Conservation (phyloP, 192 early-diverging fungal genomes). For the Piromyces finnis region DNA sequence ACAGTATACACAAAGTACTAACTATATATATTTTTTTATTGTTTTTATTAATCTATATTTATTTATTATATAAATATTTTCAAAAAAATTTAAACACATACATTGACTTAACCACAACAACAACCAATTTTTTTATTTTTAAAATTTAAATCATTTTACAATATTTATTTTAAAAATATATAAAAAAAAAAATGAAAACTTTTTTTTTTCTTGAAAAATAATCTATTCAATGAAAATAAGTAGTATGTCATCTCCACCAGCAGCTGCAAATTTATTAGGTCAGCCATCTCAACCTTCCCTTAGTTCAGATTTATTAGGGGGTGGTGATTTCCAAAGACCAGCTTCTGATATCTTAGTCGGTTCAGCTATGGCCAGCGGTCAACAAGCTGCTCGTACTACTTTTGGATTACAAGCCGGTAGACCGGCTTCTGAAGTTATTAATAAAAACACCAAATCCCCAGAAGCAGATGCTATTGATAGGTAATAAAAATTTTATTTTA, state of each 20-base stretch:
- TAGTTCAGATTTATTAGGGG: background rate
- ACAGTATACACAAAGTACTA: too few species aligned
- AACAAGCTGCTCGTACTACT: background rate
- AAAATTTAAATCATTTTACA: too few species aligned
- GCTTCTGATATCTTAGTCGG: background rate
- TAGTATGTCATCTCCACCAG: background rate
- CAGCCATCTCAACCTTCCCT: background rate
- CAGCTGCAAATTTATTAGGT: background rate
- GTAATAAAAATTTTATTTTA: slow-evolving; percentile 15
- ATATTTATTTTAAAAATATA: too few species aligned
- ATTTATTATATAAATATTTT: too few species aligned
- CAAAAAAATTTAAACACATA: too few species aligned
- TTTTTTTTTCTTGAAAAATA: too few species aligned
- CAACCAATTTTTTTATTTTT: too few species aligned
- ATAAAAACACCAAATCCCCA: slow-evolving; percentile 18
- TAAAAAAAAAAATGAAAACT: too few species aligned
- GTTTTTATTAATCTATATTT: too few species aligned
- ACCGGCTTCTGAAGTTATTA: slow-evolving; percentile 14
- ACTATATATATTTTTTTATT: too few species aligned
- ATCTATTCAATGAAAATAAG: too few species aligned
- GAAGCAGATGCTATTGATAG: slow-evolving; percentile 55
- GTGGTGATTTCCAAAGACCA: background rate
- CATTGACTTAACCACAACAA: too few species aligned
- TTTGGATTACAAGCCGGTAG: background rate
- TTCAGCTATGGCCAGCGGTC: background rate